Evolutionary conservation across 2,329 filamentous ascomycete species (phyloP), one percentile per base, ranked within the genome.

Genomic region (Malbranchea cinnamomea): DNA sequence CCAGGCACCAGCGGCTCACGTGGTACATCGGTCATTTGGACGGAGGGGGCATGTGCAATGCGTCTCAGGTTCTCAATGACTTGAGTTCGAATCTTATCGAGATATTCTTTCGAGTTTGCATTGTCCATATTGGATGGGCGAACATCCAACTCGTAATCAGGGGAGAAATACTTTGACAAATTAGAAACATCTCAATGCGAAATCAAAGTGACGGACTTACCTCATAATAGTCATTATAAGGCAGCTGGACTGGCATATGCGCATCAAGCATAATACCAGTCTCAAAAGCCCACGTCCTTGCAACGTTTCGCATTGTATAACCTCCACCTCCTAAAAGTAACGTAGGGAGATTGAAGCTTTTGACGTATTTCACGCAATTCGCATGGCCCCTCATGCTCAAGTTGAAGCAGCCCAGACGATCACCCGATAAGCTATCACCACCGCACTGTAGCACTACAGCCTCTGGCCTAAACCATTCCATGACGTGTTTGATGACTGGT

Each of bases 171-270:
- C 63, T 71, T 14, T 5, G 8, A 15, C 22, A 14, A 10, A 30
- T 37, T 17, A 37, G 36, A 24, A 24, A 19, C 8, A 25, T 13
- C n/a, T 5, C 9, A 14, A 27, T 20, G 24, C 24, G 16, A n/a
- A 14, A 40, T 13, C 23, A n/a, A 8, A n/a, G 7, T n/a, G 21
- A n/a, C 5, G 24, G 14, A 38, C 54, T 44, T 49, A 68, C 66
- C 51, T 78, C 74, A 48, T 95, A 95, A 55, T 95, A 95, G 60
- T 95, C 87, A 40, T 93, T 95, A 55, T 84, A 95, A 1, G 87
- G 87, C 23, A 95, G 65, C n/a, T 80, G 75, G 4, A 78, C 68
- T 7, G 73, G 68, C 68, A 95, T 81, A 17, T 81, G 68, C 36
- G 85, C 73, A 16, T 81, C 81, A 12, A 94, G 81, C 6, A 95